A percentile compares a stretch with the other conserved stretches of the same genome.
phyloP scores from a whole-genome alignment of 257 asterid genomes.

The Solanum tarapatanum region DNA sequence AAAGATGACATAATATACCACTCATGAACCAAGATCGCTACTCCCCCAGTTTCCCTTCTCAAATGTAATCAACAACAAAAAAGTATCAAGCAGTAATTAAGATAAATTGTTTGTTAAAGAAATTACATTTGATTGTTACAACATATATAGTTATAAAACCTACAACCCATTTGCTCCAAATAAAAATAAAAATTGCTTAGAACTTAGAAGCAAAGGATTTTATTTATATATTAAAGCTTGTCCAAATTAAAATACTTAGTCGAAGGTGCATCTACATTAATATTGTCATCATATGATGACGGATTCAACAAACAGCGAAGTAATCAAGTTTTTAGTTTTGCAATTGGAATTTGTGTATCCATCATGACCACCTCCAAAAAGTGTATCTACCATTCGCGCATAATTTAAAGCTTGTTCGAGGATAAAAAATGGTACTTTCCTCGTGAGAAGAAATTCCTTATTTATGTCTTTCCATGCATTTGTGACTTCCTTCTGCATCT shows the following conservation, averaged over 20 bases:
- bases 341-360: neutral
- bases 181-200: no score
- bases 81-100: neutral
- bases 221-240: no score
- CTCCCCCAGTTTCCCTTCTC: neutral
- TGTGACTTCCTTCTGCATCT: neutral
- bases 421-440: neutral
- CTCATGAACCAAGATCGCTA: neutral
- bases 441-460: neutral
- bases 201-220: no score
- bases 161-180: neutral
- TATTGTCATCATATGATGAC: neutral
- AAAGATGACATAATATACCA: no score
- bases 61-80: neutral
- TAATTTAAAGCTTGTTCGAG: neutral
- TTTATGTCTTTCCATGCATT: slow-evolving; percentile 12
- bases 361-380: neutral
- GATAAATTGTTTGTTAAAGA: neutral
- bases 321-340: neutral
- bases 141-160: neutral
- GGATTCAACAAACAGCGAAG: neutral
- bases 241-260: neutral
- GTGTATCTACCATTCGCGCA: fast-evolving
- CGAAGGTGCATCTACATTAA: neutral
- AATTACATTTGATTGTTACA: neutral